phyloP scores from a whole-genome alignment of 2,329 filamentous ascomycete species.

The Teratosphaeria epicoccoides region DNA sequence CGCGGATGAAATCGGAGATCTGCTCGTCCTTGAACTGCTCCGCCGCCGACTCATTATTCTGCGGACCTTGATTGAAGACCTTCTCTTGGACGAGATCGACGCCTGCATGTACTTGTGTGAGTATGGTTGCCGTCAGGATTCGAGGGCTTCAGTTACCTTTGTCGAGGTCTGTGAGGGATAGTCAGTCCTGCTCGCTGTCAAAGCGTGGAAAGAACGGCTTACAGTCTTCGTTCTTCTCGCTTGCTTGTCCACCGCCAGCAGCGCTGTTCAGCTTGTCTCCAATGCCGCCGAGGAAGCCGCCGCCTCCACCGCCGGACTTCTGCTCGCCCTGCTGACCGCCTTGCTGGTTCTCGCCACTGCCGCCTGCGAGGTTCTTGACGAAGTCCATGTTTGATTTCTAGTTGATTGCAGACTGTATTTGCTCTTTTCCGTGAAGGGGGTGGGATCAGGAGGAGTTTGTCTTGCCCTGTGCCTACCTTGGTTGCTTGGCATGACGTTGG shows the following conservation, averaged over 20 bases:
- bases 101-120: constrained; percentile 41
- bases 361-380: constrained; percentile 37
- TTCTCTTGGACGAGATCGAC: constrained; percentile 71
- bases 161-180: constrained; percentile 45
- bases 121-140: not conserved
- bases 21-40: constrained; percentile 71
- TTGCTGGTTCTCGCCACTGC: constrained; percentile 25
- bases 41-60: constrained; percentile 57
- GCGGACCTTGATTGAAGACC: constrained; percentile 56
- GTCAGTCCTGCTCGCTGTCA: not conserved
- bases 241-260: constrained; percentile 60
- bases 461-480: not conserved
- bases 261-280: constrained; percentile 60
- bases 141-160: constrained; percentile 48
- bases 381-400: constrained; percentile 33
- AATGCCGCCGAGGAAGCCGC: constrained; percentile 26
- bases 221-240: constrained; percentile 63
- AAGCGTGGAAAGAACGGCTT: too few species aligned
- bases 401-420: not conserved
- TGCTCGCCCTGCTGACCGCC: constrained; percentile 23
- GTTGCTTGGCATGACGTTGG: not conserved
- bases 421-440: not conserved
- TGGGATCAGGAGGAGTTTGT: not conserved
- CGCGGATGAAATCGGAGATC: constrained; percentile 62
- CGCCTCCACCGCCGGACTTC: constrained; percentile 15